Percentiles rank a stretch among this genome's conserved stretches.
These are phyloP conservation scores for Mortierella sp. DNA, from an alignment of 371 early-diverging fungal species.

Conservation along the genomic window DNA sequence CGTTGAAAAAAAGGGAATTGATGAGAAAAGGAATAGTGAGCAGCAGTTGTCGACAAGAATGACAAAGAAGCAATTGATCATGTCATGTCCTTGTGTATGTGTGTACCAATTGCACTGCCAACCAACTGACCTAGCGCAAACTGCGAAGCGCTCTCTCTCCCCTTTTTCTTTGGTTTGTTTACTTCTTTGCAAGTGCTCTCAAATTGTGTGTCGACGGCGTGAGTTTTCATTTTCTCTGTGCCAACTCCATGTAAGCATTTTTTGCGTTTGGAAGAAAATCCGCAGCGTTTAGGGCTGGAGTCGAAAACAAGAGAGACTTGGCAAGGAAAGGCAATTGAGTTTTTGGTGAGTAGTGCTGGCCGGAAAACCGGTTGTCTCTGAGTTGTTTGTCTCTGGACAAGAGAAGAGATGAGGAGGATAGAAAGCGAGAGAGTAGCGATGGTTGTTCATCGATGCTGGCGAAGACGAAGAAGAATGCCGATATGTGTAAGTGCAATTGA, in stretches of 20 bases:
- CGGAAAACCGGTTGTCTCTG: background rate
- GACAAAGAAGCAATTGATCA: background rate
- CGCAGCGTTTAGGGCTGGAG: slow-evolving; percentile 36
- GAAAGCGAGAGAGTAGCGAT: background rate
- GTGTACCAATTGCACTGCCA: slow-evolving; percentile 4
- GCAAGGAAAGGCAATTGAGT: slow-evolving; percentile 34
- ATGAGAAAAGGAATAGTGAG: too few relatives aligned
- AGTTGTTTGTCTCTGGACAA: background rate
- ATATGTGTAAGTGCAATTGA: background rate
- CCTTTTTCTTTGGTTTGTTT: background rate
- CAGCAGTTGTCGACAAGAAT: too few relatives aligned
- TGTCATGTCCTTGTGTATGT: background rate
- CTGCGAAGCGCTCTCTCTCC: slow-evolving; percentile 10
- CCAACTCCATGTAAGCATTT: background rate
- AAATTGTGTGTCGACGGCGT: slow-evolving; percentile 9
- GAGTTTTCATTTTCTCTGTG: background rate
- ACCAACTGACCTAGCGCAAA: background rate
- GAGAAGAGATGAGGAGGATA: background rate
- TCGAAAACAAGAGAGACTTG: background rate
- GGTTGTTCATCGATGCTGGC: background rate
- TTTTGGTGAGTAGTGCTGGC: background rate
- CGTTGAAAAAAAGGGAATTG: background rate
- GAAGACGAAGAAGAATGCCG: background rate
- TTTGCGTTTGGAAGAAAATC: background rate
- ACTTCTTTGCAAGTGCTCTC: slow-evolving; percentile 1